Conservation (phyloP, 768 basidiomycete species). For the Rhizopogon vulgaris region DNA sequence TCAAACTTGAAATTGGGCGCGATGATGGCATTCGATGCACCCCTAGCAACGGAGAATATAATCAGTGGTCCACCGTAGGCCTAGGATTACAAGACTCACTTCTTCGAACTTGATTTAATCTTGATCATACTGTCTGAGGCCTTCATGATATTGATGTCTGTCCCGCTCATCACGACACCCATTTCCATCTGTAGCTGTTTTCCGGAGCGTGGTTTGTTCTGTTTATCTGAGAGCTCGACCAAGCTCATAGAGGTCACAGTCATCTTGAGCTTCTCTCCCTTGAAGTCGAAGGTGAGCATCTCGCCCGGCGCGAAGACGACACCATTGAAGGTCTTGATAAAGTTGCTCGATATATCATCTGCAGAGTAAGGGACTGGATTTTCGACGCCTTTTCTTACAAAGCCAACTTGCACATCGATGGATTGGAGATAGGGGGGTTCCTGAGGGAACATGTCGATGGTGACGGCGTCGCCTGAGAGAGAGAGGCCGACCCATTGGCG, state of each 20-base stretch:
- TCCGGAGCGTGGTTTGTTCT: conserved; percentile 37
- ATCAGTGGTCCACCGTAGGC: not conserved
- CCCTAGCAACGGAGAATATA: conserved; percentile 37
- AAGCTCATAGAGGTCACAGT: conserved; percentile 53
- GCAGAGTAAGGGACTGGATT: conserved; percentile 70
- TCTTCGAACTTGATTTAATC: conserved; percentile 87
- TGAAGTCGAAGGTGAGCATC: conserved; percentile 80
- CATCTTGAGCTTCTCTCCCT: conserved; percentile 76
- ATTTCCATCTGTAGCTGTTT: conserved; percentile 31
- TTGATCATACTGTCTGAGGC: conserved; percentile 76
- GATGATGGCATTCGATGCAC: conserved; percentile 90
- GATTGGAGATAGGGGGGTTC: conserved; percentile 65
- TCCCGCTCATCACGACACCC: conserved; percentile 85
- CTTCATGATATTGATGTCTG: conserved; percentile 88
- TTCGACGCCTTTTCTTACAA: conserved; percentile 47
- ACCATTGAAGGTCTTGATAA: conserved; percentile 70
- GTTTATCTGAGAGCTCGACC: conserved; percentile 58
- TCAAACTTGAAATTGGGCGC: conserved; percentile 99
- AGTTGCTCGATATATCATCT: conserved; percentile 76
- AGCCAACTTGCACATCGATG: conserved; percentile 75
- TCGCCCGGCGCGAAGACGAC: conserved; percentile 66
- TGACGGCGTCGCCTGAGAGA: conserved; percentile 65
- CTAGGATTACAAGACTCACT: conserved; percentile 40
- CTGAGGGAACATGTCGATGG: conserved; percentile 57
- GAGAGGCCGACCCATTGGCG: conserved; percentile 91